Evolutionary conservation across 2,329 filamentous ascomycete genomes (phyloP).

Genomic region (Coleophoma eucalyptorum): DNA sequence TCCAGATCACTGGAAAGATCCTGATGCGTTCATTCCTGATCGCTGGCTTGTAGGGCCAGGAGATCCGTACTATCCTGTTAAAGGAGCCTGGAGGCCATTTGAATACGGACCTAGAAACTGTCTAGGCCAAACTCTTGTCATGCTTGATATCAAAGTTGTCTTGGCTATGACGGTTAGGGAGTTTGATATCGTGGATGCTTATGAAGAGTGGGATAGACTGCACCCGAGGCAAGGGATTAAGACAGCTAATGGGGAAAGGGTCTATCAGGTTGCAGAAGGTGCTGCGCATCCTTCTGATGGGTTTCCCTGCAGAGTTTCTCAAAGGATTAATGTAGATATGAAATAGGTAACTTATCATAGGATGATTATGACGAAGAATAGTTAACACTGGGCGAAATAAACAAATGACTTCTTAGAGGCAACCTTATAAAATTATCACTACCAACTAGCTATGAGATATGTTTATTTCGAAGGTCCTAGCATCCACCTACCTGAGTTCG

Average conservation of each 20-base stretch:
- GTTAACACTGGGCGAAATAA: too few species aligned
- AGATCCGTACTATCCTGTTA: conserved; percentile 28
- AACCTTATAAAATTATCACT: too few species aligned
- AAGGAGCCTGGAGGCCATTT: conserved; percentile 51
- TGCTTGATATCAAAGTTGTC: conserved; percentile 42
- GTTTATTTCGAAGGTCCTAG: too few species aligned
- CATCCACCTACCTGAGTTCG: too few species aligned
- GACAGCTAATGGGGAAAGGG: conserved; percentile 12
- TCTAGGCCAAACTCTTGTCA: conserved; percentile 50
- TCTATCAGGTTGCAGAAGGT: conserved; percentile 9
- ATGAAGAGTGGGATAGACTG: conserved; percentile 14
- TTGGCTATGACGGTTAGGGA: conserved; percentile 39
- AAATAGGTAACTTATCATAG: too few species aligned
- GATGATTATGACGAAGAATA: too few species aligned
- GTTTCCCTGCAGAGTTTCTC: background rate
- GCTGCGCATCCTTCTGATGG: background rate
- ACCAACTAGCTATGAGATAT: too few species aligned
- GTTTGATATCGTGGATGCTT: conserved; percentile 16
- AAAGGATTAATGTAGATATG: background rate
- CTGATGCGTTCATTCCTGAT: conserved; percentile 43
- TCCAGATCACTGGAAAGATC: conserved; percentile 36
- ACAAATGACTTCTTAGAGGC: too few species aligned
- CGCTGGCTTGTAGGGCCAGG: conserved; percentile 36
- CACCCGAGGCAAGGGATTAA: conserved; percentile 8
- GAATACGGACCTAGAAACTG: conserved; percentile 51